Evolutionary conservation across 148 eudicot genomes (phyloP).

Genomic region (Rhododendron griersonianum): DNA sequence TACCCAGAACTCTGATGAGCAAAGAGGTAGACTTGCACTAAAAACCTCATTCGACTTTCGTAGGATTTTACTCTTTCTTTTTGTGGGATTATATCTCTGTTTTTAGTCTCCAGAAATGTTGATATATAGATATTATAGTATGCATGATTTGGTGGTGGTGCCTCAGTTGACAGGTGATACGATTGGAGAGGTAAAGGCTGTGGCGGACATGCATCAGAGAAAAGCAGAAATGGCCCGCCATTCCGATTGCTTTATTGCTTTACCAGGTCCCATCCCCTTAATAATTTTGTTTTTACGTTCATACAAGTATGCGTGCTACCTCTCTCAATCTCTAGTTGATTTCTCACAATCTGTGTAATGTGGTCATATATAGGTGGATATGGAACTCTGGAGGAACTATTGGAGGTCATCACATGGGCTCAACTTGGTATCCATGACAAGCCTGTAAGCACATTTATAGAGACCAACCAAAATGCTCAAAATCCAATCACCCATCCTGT

Average conservation of each 20-base stretch:
- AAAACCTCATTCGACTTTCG: not conserved
- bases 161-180: constrained; percentile 54
- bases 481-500: too few relatives aligned
- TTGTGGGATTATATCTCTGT: not conserved
- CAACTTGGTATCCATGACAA: constrained; percentile 79
- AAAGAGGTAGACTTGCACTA: constrained; percentile 32
- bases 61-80: not conserved
- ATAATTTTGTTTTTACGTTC: not conserved
- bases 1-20: constrained; percentile 41
- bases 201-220: constrained; percentile 66
- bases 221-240: constrained; percentile 73
- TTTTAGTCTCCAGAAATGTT: not conserved
- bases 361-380: constrained; percentile 53
- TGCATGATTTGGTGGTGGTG: not conserved
- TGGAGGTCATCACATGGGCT: constrained; percentile 74
- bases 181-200: constrained; percentile 52
- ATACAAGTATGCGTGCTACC: too few relatives aligned
- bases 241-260: constrained; percentile 72
- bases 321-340: too few relatives aligned
- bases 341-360: not conserved
- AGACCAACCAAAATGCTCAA: not conserved
- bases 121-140: not conserved
- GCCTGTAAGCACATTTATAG: constrained; percentile 35
- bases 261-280: constrained; percentile 47
- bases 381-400: constrained; percentile 70